Base-by-base conservation (phyloP, 352 stramenopile species). In the Pythium volutum region DNA sequence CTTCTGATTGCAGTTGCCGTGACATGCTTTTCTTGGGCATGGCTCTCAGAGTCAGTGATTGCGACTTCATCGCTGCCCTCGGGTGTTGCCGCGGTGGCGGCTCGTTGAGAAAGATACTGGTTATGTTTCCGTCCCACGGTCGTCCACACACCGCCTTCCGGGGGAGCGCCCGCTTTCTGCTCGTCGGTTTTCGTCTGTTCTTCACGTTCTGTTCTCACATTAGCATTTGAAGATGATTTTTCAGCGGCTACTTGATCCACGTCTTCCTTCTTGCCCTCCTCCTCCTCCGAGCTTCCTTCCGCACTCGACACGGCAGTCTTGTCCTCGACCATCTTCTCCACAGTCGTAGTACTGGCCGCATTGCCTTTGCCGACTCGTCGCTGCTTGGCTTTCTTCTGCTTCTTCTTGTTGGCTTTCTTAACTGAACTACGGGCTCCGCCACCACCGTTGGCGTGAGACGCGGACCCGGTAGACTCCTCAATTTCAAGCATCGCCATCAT, bases 401-500 rank as follows among this genome's bases (percentile, higher is more conserved):
- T 88, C 70, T 89, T 93, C 67, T 88, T 92, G 60, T 41, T 64
- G n/a, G 48, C 15, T 48, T 69, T 69, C 48, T 64, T 69, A 20
- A 70, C 31, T 36, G 31, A 55, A 78, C 85, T 33, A 41, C 57
- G 27, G 38, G 71, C 2, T 4, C 20, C 45, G 29, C 64, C 18
- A 11, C 16, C 31, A 49, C 31, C 38, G 23, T 3, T 60, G 49
- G 1, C 15, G 36, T 43, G 36, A 22, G 14, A 38, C n/a, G 31
- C 31, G 31, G 31, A 36, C 31, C 31, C 31, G 1, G 46, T 56
- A 23, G 72, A 69, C 49, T 89, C 82, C 51, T 94, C 84, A 74
- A 92, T 85, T 66, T 94, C 82, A 2, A 94, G 67, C 84, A 94
- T 94, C 8, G 75, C 73, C 70, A 91, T 84, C 84, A 92, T 94